A percentile compares a stretch with the other conserved stretches of the same genome.
These are phyloP conservation scores for Babjeviella inositovora DNA, from an alignment of 805 yeast genomes.

Conservation along the genomic window DNA sequence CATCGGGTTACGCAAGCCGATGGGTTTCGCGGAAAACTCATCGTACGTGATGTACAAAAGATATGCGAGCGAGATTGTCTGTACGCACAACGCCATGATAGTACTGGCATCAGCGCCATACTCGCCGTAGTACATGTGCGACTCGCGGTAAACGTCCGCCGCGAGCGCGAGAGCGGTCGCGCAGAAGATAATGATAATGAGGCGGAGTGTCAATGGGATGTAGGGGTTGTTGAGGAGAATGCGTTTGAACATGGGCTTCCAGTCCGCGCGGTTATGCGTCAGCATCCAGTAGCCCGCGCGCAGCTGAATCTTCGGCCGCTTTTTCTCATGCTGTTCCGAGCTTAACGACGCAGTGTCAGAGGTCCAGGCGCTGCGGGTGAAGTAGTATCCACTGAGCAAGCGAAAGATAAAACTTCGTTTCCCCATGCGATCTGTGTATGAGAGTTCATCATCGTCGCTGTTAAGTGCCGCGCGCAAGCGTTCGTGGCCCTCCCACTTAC, in stretches of 20 bases:
- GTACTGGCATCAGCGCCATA: constrained; percentile 58
- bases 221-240: too few relatives aligned
- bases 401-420: too few relatives aligned
- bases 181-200: constrained; percentile 28
- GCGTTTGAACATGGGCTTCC: constrained; percentile 45
- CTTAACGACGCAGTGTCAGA: too few relatives aligned
- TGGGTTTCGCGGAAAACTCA: constrained; percentile 83
- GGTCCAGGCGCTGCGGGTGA: too few relatives aligned
- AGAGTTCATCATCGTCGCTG: constrained; percentile 12
- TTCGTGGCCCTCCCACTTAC: constrained; percentile 60
- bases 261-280: constrained; percentile 4
- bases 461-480: constrained; percentile 38
- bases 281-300: constrained; percentile 57
- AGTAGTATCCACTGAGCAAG: too few relatives aligned
- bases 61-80: constrained; percentile 63
- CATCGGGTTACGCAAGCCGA: constrained; percentile 76
- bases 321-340: constrained; percentile 8
- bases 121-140: constrained; percentile 15
- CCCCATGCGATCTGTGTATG: too few relatives aligned
- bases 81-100: constrained; percentile 82
- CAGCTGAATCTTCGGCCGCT: constrained; percentile 23
- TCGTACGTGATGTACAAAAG: constrained; percentile 74
- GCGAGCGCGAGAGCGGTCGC: constrained; percentile 64
- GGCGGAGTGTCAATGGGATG: too few relatives aligned
- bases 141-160: constrained; percentile 28